Evolutionary conservation across 208 protist genomes (phyloP), one percentile per base, ranked within the genome.

Genomic region (Crithidia brevicula): DNA sequence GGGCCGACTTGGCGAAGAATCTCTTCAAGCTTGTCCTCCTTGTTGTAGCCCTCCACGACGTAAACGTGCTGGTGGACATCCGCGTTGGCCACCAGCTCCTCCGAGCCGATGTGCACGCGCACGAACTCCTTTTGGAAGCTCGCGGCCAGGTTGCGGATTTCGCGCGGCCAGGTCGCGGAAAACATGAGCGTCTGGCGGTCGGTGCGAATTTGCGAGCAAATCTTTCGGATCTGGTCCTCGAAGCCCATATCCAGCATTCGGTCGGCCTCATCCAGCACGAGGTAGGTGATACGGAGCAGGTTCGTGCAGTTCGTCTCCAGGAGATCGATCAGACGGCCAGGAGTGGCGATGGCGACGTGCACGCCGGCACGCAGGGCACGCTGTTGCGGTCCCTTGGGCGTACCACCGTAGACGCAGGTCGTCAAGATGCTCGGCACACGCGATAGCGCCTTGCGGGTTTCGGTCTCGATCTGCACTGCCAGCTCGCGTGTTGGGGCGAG

Each of bases 161-260:
- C 87, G 53, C 77, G 77, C 23, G 92, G 92, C 93, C 91, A 99
- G 31, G 98, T 99, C 18, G 98, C 98, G 9, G 95, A 98, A 77
- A 99, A 99, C 87, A 99, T 94, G 9, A 99, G 86, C 31, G 97
- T 99, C 85, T 99, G 98, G 23, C 98, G 69, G 73, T 99, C 96
- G 9, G 93, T 89, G 51, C 97, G 85, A 6, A 98, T 91, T 72
- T 98, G 94, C 18, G 86, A 85, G 64, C 98, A 85, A 43, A 99
- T 94, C 42, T 92, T 88, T n/a, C 79, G 89, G 42, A 99, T 99
- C 81, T 99, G 98, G 15, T 95, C 91, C 74, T 98, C 98, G 77
- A 99, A 99, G 28, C 98, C 98, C 90, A 99, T 97, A 74, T 99
- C 98, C 28, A 99, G 97, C 97, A 99, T 99, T 50, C 98, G 82